Evolutionary conservation across 1,139 yeast species (phyloP), one percentile per base, ranked within the genome.

Genomic region (Candida sp.): DNA sequence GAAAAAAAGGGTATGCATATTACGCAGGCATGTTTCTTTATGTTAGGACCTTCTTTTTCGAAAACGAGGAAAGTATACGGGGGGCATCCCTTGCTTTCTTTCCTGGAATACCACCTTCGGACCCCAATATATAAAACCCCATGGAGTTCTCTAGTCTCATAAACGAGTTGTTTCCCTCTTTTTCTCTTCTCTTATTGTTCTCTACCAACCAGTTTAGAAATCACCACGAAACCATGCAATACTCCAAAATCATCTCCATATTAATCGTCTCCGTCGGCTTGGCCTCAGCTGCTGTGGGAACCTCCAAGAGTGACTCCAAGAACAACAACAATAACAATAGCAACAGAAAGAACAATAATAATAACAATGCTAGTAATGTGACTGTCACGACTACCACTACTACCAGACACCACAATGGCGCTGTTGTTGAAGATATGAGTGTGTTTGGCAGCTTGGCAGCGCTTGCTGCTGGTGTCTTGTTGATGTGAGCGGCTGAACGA

Each of bases 401-500:
- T 3, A 44, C 46, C 4, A 44, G 11, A 11, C 22, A 44, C 11
- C 39, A 37, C n/a, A 46, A 41, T 40, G 48, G 40, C 5, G 43
- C 33, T 32, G 40, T 8, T 22, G 33, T n/a, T 35, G 46, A 28
- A 22, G 22, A 27, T 32, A 3, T 40, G 38, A 32, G 26, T 46
- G 9, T 23, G 11, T 32, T 39, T 26, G 44, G 44, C 26, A 35
- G 44, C 8, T 39, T 46, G 9, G 48, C 34, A 30, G 48, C 43
- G 23, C 17, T 46, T 33, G 27, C 34, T 39, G 48, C 44, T 39
- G 48, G 44, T 32, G 7, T 46, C 23, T 31, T 46, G 27, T 46
- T 46, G 40, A 12, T 46, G 31, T 46, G 31, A 40, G 11, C 4
- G 2, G 30, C 8, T 28, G 31, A 7, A 7, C 17, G 17, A 17